Conservation (phyloP, 768 basidiomycete genomes). For the Phylloporus sp. region DNA sequence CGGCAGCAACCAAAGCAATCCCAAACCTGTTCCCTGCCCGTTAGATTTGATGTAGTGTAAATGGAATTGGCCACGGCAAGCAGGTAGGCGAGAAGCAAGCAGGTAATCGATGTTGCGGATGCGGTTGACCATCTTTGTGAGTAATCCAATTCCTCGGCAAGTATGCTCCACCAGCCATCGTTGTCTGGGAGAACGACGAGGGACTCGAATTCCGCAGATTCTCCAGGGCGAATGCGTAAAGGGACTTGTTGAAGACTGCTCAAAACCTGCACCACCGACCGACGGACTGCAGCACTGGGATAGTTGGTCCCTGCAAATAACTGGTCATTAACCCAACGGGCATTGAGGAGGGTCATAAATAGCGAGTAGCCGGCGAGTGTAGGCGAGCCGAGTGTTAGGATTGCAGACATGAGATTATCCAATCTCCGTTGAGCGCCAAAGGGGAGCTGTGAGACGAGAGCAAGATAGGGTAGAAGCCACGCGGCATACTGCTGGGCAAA, state of each 20-base stretch:
- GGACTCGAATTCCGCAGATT: neutral
- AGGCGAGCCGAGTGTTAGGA: conserved; percentile 45
- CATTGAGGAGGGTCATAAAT: too few relatives aligned
- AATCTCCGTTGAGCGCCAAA: conserved; percentile 38
- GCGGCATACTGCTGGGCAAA: conserved; percentile 37
- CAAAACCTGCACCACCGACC: conserved; percentile 30
- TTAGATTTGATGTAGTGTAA: conserved; percentile 1
- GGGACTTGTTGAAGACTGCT: conserved; percentile 35
- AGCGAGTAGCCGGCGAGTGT: conserved; percentile 42
- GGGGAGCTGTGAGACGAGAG: conserved; percentile 50
- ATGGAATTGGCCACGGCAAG: conserved; percentile 14
- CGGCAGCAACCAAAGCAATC: conserved; percentile 44
- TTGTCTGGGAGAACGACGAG: conserved; percentile 40
- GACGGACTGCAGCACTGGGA: conserved; percentile 6
- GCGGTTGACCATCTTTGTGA: conserved; percentile 39
- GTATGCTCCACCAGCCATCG: conserved; percentile 38
- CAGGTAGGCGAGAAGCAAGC: conserved; percentile 42
- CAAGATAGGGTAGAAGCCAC: conserved; percentile 49
- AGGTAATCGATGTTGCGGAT: conserved; percentile 36
- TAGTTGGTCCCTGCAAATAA: conserved; percentile 30
- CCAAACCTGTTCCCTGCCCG: conserved; percentile 33
- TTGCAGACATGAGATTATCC: conserved; percentile 40
- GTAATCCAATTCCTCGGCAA: conserved; percentile 30
- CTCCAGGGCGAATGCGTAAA: conserved; percentile 21
- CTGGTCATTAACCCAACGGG: conserved; percentile 20